A percentile compares a stretch with the other conserved stretches of the same genome.
Evolutionary conservation across 1,284 basidiomycete genomes (phyloP).

Genomic region (Ganoderma lucidum): DNA sequence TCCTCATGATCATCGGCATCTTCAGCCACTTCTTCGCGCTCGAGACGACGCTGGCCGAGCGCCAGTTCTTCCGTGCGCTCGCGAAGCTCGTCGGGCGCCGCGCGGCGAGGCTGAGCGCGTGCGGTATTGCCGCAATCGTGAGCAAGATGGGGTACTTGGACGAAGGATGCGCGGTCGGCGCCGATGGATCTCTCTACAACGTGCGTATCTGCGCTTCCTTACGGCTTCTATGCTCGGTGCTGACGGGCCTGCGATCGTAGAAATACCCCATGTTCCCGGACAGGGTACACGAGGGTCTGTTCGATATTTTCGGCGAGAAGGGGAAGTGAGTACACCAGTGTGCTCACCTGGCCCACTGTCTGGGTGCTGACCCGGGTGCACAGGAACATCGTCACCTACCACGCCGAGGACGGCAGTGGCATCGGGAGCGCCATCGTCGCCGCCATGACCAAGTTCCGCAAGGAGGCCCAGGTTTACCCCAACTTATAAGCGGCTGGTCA

Average conservation of each 20-base stretch:
- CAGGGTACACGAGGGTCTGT: slow-evolving; percentile 87
- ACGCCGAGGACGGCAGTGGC: slow-evolving; percentile 95
- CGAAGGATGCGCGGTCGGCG: slow-evolving; percentile 88
- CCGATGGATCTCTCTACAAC: slow-evolving; percentile 93
- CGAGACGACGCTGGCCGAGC: slow-evolving; percentile 93
- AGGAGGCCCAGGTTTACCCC: slow-evolving; percentile 35
- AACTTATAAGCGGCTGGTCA: slow-evolving; percentile 24
- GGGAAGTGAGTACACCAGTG: slow-evolving; percentile 67
- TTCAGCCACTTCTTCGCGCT: slow-evolving; percentile 96
- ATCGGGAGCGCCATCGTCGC: slow-evolving; percentile 96
- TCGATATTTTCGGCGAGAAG: slow-evolving; percentile 94
- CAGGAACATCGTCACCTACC: slow-evolving; percentile 87
- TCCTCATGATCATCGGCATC: slow-evolving; percentile 95
- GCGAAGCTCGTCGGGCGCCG: slow-evolving; percentile 91
- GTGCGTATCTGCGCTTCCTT: slow-evolving; percentile 54
- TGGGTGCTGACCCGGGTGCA: neutral
- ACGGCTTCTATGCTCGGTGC: neutral
- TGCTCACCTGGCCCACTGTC: slow-evolving; percentile 10
- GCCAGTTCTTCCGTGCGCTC: slow-evolving; percentile 94
- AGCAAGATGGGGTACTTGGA: slow-evolving; percentile 93
- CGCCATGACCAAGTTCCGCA: slow-evolving; percentile 38
- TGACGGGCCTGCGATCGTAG: slow-evolving; percentile 48
- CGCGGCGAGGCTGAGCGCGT: slow-evolving; percentile 88
- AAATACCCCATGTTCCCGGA: slow-evolving; percentile 96
- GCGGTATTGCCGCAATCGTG: slow-evolving; percentile 95